A percentile compares a stretch with the other conserved stretches of the same genome.
Conservation (phyloP, 1,284 basidiomycete genomes). For the Blastosporella zonata region DNA sequence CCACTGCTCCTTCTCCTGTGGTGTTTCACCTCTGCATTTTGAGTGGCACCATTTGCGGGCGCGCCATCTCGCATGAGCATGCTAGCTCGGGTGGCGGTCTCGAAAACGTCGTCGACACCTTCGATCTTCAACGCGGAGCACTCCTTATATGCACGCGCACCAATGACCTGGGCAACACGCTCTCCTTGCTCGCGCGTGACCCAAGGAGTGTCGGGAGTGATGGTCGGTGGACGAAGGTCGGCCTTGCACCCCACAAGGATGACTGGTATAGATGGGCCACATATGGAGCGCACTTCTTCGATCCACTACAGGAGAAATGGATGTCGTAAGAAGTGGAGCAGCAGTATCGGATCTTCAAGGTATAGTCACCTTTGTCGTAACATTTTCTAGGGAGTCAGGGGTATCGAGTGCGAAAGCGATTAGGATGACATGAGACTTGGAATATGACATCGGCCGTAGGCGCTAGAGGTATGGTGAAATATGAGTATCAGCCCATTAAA, state of each 20-base stretch:
- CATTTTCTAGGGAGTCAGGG: conserved; percentile 95
- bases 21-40: conserved; percentile 37
- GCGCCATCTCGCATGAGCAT: conserved; percentile 90
- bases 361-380: conserved; percentile 74
- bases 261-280: conserved; percentile 80
- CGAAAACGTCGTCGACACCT: conserved; percentile 94
- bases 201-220: conserved; percentile 41
- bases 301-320: conserved; percentile 71
- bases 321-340: conserved; percentile 15
- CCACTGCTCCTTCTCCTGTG: conserved; percentile 53
- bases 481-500: conserved; percentile 13
- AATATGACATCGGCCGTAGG: conserved; percentile 93
- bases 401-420: conserved; percentile 97
- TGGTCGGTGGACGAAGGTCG: conserved; percentile 65
- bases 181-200: conserved; percentile 76
- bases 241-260: conserved; percentile 86
- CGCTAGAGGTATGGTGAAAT: conserved; percentile 48
- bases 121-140: conserved; percentile 89
- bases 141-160: conserved; percentile 90
- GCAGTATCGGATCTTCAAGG: conserved; percentile 9
- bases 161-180: conserved; percentile 75
- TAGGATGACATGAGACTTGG: conserved; percentile 97
- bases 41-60: conserved; percentile 41
- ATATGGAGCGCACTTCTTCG: conserved; percentile 91
- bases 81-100: conserved; percentile 89